Conservation (phyloP, 768 basidiomycete genomes). For the Termitomyces eurrhizus region DNA sequence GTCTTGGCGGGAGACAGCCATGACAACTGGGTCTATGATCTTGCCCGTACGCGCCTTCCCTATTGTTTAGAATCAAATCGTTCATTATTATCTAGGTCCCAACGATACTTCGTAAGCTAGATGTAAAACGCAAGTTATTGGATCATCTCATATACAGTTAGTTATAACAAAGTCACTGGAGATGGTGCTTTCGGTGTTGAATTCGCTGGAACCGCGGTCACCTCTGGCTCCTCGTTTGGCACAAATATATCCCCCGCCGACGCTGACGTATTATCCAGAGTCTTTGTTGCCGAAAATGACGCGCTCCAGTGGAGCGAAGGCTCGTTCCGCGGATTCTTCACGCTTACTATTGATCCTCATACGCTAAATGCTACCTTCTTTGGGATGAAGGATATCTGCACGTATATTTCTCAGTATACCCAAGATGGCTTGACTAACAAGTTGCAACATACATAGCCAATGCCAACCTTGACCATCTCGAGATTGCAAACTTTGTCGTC, state of each 20-base stretch:
- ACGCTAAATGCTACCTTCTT: constrained; percentile 2
- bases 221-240: background rate
- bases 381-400: background rate
- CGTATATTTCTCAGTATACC: background rate
- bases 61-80: no score
- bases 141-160: background rate
- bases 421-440: background rate
- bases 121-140: no score
- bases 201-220: constrained; percentile 1
- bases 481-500: constrained; percentile 5
- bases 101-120: constrained; percentile 1
- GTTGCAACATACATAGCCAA: background rate
- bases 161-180: background rate
- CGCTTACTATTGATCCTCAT: background rate
- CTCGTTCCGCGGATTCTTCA: constrained; percentile 4
- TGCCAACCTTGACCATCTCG: constrained; percentile 1
- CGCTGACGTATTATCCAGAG: background rate
- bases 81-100: background rate
- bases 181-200: background rate
- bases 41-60: background rate
- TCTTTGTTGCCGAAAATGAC: background rate
- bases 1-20: constrained; percentile 63
- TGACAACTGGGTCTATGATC: constrained; percentile 57
- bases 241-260: background rate
- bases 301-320: constrained; percentile 3